Percentiles rank a stretch among this genome's conserved stretches.
phyloP scores from a whole-genome alignment of 352 stramenopile genomes.

The Globisporangium irregulare region DNA sequence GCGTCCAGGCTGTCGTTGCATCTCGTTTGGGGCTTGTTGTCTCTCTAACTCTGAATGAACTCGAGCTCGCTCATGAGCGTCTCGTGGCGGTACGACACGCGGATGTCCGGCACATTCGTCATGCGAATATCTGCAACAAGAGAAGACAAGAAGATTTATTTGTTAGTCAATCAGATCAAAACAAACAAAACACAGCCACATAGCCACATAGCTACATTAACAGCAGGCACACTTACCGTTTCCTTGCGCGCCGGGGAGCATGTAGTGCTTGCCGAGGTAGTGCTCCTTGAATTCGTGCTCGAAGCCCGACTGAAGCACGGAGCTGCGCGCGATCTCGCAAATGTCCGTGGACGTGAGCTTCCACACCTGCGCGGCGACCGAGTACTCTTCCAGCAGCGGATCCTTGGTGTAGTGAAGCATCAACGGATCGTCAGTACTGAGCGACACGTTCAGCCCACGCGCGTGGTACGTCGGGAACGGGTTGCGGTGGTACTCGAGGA shows the following conservation, averaged over 20 bases:
- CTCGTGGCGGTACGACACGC: conserved; percentile 88
- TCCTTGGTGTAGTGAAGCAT: conserved; percentile 99
- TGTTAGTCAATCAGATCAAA: background rate
- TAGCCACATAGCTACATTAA: conserved; percentile 12
- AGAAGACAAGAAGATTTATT: background rate
- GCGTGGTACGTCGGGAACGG: conserved; percentile 95
- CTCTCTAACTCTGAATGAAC: conserved; percentile 61
- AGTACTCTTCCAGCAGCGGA: conserved; percentile 96
- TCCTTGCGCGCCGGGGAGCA: conserved; percentile 56
- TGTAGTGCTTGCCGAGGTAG: conserved; percentile 95
- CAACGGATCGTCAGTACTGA: conserved; percentile 98
- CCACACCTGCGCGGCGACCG: conserved; percentile 91
- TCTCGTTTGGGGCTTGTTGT: background rate
- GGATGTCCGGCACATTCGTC: conserved; percentile 94
- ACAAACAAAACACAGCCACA: conserved; percentile 15
- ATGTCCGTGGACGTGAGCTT: conserved; percentile 96
- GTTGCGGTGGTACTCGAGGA: conserved; percentile 94
- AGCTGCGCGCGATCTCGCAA: conserved; percentile 98
- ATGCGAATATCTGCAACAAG: conserved; percentile 86
- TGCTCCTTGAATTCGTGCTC: conserved; percentile 97
- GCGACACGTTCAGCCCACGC: conserved; percentile 96
- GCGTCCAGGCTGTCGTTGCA: too few relatives aligned
- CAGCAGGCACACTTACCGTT: conserved; percentile 52
- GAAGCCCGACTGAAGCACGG: conserved; percentile 98
- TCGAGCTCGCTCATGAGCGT: conserved; percentile 67